Percentiles rank a stretch among this genome's conserved stretches.
phyloP scores from a whole-genome alignment of 805 yeast species.

The Suhomyces sp. region DNA sequence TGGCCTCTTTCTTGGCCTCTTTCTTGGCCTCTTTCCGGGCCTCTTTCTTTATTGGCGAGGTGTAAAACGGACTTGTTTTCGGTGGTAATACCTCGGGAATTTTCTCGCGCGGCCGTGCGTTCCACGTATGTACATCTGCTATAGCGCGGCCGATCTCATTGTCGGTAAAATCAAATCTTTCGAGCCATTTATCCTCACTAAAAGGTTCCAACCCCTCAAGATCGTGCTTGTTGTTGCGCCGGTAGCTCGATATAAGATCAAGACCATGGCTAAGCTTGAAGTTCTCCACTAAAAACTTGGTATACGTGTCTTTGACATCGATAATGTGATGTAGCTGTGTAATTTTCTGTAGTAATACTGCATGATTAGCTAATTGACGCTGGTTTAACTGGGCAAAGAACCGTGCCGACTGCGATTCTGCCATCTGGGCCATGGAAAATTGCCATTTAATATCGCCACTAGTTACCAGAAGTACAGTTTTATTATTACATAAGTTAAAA shows the following conservation, averaged over 20 bases:
- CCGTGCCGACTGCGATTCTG: slow-evolving; percentile 1
- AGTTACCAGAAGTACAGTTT: neutral
- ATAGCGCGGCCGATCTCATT: neutral
- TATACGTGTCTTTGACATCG: slow-evolving; percentile 29
- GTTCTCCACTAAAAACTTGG: slow-evolving; percentile 31
- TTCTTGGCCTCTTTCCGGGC: neutral
- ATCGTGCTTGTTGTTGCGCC: slow-evolving; percentile 14
- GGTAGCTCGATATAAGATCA: slow-evolving; percentile 30
- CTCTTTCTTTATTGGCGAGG: slow-evolving; percentile 2
- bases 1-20: neutral
- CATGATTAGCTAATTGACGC: slow-evolving; percentile 22
- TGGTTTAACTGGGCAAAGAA: slow-evolving; percentile 20
- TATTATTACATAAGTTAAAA: neutral
- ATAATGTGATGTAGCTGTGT: slow-evolving; percentile 19
- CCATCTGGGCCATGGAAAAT: slow-evolving; percentile 8
- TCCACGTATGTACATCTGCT: neutral
- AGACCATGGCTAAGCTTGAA: slow-evolving; percentile 33
- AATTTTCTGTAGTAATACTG: slow-evolving; percentile 17
- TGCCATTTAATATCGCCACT: slow-evolving; percentile 2
- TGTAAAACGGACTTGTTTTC: slow-evolving; percentile 3
- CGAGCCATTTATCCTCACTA: slow-evolving; percentile 4
- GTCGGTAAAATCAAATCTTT: neutral
- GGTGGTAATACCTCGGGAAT: neutral
- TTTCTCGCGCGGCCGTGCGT: neutral
- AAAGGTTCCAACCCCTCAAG: slow-evolving; percentile 5